Base-by-base conservation (phyloP, 768 basidiomycete genomes). In the Psilocybe subaeruginosa region DNA sequence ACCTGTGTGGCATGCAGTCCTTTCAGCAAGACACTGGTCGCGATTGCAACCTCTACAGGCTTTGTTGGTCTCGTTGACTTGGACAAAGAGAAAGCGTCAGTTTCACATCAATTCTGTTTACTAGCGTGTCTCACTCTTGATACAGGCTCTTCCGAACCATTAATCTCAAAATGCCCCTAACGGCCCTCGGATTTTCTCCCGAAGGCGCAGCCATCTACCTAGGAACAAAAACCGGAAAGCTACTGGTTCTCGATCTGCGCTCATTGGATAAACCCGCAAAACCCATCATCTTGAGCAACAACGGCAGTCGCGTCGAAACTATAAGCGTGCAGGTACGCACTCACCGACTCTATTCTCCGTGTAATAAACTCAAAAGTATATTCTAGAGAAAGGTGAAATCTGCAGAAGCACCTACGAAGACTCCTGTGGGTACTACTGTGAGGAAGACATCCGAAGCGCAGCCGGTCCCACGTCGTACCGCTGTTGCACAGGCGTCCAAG, bases 81-180 rank as follows among this genome's bases (percentile, higher is more conserved):
- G 23, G 89, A 92, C 52, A 92, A 91, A 70, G 89, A 91, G 60
- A 86, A 86, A 66, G 82, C 83, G 90, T 91, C 66, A 48, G 82
- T 71, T 37, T 37, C 48, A 16, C 41, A 54, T 49, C 12, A 45
- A 60, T 17, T 56, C 4, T 19, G 1, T 47, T 45, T 43, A 30
- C 27, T 17, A 41, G 14, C 66, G 41, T 60, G 23, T 8, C 29
- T 56, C 61, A 17, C 35, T 50, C 4, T 35, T 12, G 57, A 35
- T 8, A 16, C 47, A 92, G 90, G 17, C 75, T 89, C 48, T 81
- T 89, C 64, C 85, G 87, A 29, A 83, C 80, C 1, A 68, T 92
- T 45, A 76, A 79, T 52, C 68, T 89, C 56, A 83, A 86, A 59
- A 74, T 75, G 1, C 74, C 78, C 1, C 68, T 91, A 12, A 87